Percentiles rank a stretch among this genome's conserved stretches.
phyloP scores from a whole-genome alignment of 306 rosid genomes.

The Rubus parviflorus region DNA sequence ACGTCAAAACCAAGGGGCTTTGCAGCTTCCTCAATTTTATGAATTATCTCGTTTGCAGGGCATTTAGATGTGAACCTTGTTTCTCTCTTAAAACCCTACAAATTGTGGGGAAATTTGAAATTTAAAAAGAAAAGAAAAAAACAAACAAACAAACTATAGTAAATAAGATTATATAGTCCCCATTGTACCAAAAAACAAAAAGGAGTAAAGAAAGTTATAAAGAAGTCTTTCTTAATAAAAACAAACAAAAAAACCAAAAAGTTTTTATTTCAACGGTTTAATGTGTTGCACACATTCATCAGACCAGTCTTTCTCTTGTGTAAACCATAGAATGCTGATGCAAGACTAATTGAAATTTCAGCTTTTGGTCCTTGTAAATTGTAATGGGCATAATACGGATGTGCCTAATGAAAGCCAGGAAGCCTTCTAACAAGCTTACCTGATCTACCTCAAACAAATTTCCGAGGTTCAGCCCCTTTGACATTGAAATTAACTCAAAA shows the following conservation, averaged over 20 bases:
- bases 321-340: background rate
- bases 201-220: background rate
- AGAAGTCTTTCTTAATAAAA: background rate
- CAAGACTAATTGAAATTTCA: background rate
- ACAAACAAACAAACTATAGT: background rate
- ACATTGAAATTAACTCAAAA: conserved; percentile 92
- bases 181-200: background rate
- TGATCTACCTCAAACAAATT: conserved; percentile 89
- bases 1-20: conserved; percentile 98
- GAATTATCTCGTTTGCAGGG: conserved; percentile 81
- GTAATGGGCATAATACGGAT: background rate
- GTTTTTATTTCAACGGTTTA: background rate
- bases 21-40: conserved; percentile 95
- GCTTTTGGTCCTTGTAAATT: background rate
- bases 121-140: background rate
- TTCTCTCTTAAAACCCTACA: conserved; percentile 88
- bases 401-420: conserved; percentile 5
- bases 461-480: conserved; percentile 89
- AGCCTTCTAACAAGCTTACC: conserved; percentile 43
- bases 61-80: conserved; percentile 95
- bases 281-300: background rate
- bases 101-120: background rate
- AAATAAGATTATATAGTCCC: background rate
- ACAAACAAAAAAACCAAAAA: background rate
- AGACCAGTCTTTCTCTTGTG: background rate